Evolutionary conservation across 441 rosid genomes (phyloP), one percentile per base, ranked within the genome.

Genomic region (Breynia disticha): DNA sequence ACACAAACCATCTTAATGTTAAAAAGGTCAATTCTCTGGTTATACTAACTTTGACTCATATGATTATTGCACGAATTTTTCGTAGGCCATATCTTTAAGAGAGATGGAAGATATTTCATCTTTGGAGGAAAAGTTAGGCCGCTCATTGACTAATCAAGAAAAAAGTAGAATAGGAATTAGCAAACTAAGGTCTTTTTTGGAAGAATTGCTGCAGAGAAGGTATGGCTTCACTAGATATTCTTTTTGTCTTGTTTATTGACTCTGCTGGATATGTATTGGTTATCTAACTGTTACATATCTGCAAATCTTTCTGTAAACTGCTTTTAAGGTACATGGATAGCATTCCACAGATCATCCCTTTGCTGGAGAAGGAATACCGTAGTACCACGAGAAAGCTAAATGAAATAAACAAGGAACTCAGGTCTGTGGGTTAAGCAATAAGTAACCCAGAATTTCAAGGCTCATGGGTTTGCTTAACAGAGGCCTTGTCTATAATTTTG

Each of bases 151-250:
- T 60, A 69, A 73, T 55, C 73, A 87, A 74, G 98, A 90, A 75
- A 83, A 69, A 64, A 80, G 75, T 74, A 79, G 85, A 65, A 85
- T 90, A 71, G 98, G 98, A 42, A 77, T 87, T 55, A 90, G 96
- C 80, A 87, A 85, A 73, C 78, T 90, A 62, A 79, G 98, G 65
- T 61, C 74, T 55, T 87, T 90, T 69, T 73, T 90, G 56, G 98
- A 87, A 75, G 96, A 85, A 67, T 64, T 87, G 72, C 84, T 87
- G 41, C 90, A 76, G 81, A 90, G 77, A 76, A 81, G 95, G 95
- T 87, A 61, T 52, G 39, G 16, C 38, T 43, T 45, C 19, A 17
- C 21, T 16, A 52, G 16, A 17, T 7, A 1, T 19, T 41, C 43
- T 16, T 42, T 14, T 44, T 28, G 19, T 15, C 7, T 15, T 37